Conservation (phyloP, 1,284 basidiomycete genomes). For the Ustilago crameri region DNA sequence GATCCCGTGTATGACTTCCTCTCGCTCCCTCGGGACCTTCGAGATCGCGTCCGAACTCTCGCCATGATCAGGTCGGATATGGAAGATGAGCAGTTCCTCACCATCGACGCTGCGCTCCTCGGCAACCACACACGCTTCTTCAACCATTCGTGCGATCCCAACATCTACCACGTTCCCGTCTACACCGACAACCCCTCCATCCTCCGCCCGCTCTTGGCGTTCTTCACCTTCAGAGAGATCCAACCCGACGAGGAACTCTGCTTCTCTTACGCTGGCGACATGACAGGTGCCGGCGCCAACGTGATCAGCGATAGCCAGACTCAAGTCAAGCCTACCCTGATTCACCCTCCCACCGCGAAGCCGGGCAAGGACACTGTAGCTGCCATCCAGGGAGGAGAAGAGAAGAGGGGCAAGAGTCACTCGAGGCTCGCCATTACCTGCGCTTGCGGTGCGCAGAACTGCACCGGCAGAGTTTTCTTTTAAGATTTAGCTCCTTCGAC, state of each 20-base stretch:
- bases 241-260: slow-evolving; percentile 73
- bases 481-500: neutral
- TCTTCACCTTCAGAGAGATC: slow-evolving; percentile 79
- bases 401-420: neutral
- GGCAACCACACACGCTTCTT: slow-evolving; percentile 60
- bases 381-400: slow-evolving; percentile 11
- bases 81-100: slow-evolving; percentile 28
- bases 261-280: slow-evolving; percentile 30
- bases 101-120: slow-evolving; percentile 51
- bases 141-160: slow-evolving; percentile 85
- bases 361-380: slow-evolving; percentile 13
- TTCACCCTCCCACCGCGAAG: slow-evolving; percentile 16
- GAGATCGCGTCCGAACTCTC: slow-evolving; percentile 5
- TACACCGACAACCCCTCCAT: slow-evolving; percentile 77
- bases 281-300: neutral
- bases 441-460: slow-evolving; percentile 24
- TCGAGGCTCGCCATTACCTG: slow-evolving; percentile 17
- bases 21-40: neutral
- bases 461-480: slow-evolving; percentile 24
- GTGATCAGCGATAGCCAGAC: neutral
- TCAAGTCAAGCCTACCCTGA: slow-evolving; percentile 6
- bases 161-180: slow-evolving; percentile 77
- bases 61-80: slow-evolving; percentile 8
- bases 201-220: slow-evolving; percentile 72
- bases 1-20: slow-evolving; percentile 19